Evolutionary conservation across 73 alveolate species (phyloP), one percentile per base, ranked within the genome.

Genomic region (Paramecium sexaurelia): DNA sequence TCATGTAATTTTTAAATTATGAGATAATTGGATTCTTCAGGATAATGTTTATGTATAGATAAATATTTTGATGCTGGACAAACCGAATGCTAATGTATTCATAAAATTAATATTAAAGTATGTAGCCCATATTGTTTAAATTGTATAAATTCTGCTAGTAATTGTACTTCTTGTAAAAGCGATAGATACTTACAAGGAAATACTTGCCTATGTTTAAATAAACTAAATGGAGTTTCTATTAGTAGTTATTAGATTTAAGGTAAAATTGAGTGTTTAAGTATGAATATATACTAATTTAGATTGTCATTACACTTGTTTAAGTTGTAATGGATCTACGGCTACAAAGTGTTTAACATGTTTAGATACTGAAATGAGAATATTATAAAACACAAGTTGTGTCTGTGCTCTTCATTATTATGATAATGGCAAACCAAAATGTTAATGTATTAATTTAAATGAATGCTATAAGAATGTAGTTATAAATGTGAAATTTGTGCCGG

Each of bases 301-400:
- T 66, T 66, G 84, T 66, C 84, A 66, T 66, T 66, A 66, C 19
- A 22, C 84, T 29, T 66, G 84, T 26, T 66, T 29, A 32, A 26
- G 3, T 1, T 66, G 84, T 26, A 32, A 66, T 66, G 84, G 84
- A 22, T 27, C 39, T 13, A 32, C 19, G 24, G 6, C 0, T 1
- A 66, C 7, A 0, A 13, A 66, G 24, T 66, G 84, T 6, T 3
- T 10, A 66, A 4, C 45, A 4, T 66, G 84, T n/a, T 13, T 27
- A n/a, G 51, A 24, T 66, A 27, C 10, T 29, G 84, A 66, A 32
- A 27, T 66, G 45, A 66, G 84, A 66, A 8, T 24, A 0, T 33
- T 66, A 1, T 66, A 24, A 66, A n/a, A n/a, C 13, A 1, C 32
- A 13, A 32, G 29, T 29, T 66, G 84, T 66, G 22, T 26, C n/a